A percentile compares a stretch with the other conserved stretches of the same genome.
phyloP scores from a whole-genome alignment of 2,329 filamentous ascomycete genomes.

The Cladosporium austrohemisphaericum region DNA sequence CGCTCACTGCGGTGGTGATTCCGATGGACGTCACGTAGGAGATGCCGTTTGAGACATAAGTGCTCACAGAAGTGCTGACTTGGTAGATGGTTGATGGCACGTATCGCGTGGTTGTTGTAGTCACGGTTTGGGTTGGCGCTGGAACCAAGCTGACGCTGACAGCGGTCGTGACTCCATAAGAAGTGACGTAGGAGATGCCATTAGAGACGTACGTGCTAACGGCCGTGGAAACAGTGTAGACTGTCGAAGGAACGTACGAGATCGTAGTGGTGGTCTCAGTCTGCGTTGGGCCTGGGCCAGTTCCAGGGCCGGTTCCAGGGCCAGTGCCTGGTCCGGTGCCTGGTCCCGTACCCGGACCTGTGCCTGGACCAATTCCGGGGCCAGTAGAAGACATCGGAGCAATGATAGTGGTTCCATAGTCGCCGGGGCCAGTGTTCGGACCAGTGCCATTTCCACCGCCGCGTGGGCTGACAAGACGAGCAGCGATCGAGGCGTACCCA shows the following conservation, averaged over 20 bases:
- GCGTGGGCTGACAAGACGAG: conserved; percentile 20
- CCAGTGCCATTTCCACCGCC: conserved; percentile 19
- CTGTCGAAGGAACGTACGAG: conserved; percentile 22
- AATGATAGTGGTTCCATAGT: conserved; percentile 13
- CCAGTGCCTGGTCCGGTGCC: conserved; percentile 19
- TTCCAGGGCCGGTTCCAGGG: conserved; percentile 19
- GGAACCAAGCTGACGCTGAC: conserved; percentile 24
- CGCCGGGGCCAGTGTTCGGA: conserved; percentile 11
- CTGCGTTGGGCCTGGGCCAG: conserved; percentile 14
- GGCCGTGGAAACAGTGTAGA: conserved; percentile 25
- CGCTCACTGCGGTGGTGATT: conserved; percentile 25
- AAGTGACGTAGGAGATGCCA: conserved; percentile 23
- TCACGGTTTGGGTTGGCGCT: conserved; percentile 24
- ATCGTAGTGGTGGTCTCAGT: conserved; percentile 12
- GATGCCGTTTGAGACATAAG: conserved; percentile 26
- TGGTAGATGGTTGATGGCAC: conserved; percentile 26
- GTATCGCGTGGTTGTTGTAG: conserved; percentile 23
- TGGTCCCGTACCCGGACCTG: conserved; percentile 16
- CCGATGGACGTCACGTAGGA: conserved; percentile 25
- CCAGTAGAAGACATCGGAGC: conserved; percentile 14
- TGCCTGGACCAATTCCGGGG: conserved; percentile 3
- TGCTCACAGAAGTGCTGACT: conserved; percentile 24
- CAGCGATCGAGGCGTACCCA: conserved; percentile 18
- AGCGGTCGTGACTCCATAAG: conserved; percentile 28
- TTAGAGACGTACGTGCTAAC: conserved; percentile 26